Conservation (phyloP, 331 rosid species). For the Prunus yedoensis region DNA sequence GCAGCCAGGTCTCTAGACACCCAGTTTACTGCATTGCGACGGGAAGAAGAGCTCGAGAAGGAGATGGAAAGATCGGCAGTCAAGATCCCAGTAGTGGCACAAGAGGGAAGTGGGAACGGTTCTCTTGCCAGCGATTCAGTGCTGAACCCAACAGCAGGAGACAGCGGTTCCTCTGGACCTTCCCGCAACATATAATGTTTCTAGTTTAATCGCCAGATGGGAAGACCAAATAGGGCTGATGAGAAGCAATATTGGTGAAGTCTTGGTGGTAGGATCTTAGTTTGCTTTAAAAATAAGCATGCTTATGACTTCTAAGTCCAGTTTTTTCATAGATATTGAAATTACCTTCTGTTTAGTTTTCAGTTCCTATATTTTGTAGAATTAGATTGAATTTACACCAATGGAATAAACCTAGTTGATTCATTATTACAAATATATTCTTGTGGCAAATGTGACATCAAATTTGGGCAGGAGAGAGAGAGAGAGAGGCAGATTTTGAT, state of each 20-base stretch:
- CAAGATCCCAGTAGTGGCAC: constrained; percentile 74
- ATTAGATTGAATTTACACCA: constrained; percentile 10
- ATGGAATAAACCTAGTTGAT: constrained; percentile 4
- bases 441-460: not conserved
- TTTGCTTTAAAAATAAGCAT: constrained; percentile 32
- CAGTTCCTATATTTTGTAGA: constrained; percentile 12
- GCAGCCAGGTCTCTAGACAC: constrained; percentile 85
- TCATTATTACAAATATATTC: not conserved
- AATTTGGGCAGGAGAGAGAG: too few relatives aligned
- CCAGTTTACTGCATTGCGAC: constrained; percentile 71
- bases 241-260: constrained; percentile 34
- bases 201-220: constrained; percentile 16
- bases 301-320: constrained; percentile 25
- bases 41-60: constrained; percentile 90
- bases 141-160: constrained; percentile 42
- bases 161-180: constrained; percentile 55
- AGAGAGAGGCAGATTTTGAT: too few relatives aligned
- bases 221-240: constrained; percentile 32
- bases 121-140: constrained; percentile 46
- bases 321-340: constrained; percentile 29
- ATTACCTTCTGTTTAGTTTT: constrained; percentile 20
- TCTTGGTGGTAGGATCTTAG: constrained; percentile 42
- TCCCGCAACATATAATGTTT: constrained; percentile 39
- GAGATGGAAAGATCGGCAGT: constrained; percentile 84
- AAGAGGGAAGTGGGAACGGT: constrained; percentile 47